Conservation (phyloP, 805 yeast species). For the Suhomyces sp. region DNA sequence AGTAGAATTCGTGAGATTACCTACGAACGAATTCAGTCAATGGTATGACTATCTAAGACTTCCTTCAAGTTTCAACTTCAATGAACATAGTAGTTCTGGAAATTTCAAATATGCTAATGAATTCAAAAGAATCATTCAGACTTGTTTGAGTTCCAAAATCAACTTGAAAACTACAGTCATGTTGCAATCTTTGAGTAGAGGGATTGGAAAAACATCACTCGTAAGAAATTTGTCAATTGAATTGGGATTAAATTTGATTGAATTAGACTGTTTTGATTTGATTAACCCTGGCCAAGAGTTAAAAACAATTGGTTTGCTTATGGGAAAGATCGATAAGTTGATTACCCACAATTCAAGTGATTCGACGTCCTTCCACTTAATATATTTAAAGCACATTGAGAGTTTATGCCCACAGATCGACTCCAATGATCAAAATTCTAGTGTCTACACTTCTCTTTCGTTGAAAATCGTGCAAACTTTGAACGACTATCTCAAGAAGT, state of each 20-base stretch:
- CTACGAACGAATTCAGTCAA: slow-evolving; percentile 32
- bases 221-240: slow-evolving; percentile 54
- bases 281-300: slow-evolving; percentile 69
- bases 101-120: slow-evolving; percentile 50
- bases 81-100: slow-evolving; percentile 12
- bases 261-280: slow-evolving; percentile 67
- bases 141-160: slow-evolving; percentile 44
- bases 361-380: slow-evolving; percentile 34
- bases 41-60: slow-evolving; percentile 52
- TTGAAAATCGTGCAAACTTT: slow-evolving; percentile 59
- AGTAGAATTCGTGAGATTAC: slow-evolving; percentile 39
- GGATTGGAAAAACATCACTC: slow-evolving; percentile 74
- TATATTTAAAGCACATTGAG: slow-evolving; percentile 73
- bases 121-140: slow-evolving; percentile 52
- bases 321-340: slow-evolving; percentile 72
- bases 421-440: slow-evolving; percentile 49
- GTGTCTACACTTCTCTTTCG: slow-evolving; percentile 42
- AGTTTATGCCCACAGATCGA: slow-evolving; percentile 66
- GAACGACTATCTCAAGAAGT: slow-evolving; percentile 48
- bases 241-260: slow-evolving; percentile 65
- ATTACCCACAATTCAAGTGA: slow-evolving; percentile 38
- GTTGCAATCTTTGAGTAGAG: slow-evolving; percentile 66
- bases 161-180: slow-evolving; percentile 61
- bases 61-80: slow-evolving; percentile 40
- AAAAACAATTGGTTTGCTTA: slow-evolving; percentile 73